Evolutionary conservation across 345 rosid genomes (phyloP).

Genomic region (Alliaria petiolata): DNA sequence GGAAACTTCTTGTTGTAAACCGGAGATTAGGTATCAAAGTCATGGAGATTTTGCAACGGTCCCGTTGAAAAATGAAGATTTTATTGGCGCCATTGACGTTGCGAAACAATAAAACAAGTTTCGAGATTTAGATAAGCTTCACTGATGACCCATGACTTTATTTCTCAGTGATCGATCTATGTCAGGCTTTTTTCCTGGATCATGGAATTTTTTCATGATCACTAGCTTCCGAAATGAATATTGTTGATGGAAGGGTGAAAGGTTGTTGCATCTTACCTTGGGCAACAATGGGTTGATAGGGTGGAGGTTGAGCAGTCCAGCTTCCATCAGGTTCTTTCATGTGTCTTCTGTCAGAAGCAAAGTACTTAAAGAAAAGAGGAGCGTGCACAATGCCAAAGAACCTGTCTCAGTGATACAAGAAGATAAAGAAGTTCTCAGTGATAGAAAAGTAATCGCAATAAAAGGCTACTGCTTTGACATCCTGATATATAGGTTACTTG

Average conservation of each 20-base stretch:
- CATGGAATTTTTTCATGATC: neutral
- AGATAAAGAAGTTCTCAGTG: neutral
- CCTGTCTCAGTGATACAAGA: conserved; percentile 32
- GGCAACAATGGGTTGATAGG: conserved; percentile 65
- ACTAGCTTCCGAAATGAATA: conserved; percentile 26
- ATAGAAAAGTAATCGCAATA: neutral
- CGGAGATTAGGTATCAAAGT: conserved; percentile 57
- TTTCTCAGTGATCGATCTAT: neutral
- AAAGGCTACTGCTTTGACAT: too few relatives aligned
- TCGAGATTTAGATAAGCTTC: conserved; percentile 17
- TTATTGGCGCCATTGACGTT: neutral
- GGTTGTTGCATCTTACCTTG: conserved; percentile 46
- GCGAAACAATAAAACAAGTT: conserved; percentile 41
- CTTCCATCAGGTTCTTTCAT: conserved; percentile 78
- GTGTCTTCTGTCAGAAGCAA: conserved; percentile 91
- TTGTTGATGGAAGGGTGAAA: neutral
- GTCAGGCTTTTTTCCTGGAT: neutral
- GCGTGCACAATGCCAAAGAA: conserved; percentile 76
- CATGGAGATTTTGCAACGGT: too few relatives aligned
- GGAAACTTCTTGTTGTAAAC: neutral
- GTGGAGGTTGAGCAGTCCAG: conserved; percentile 78
- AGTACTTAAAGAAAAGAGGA: conserved; percentile 60
- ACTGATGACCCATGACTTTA: neutral
- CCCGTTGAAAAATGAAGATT: neutral
- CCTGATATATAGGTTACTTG: neutral